Evolutionary conservation across 768 basidiomycete species (phyloP).

Genomic region (Coprinopsis strossmayeri): DNA sequence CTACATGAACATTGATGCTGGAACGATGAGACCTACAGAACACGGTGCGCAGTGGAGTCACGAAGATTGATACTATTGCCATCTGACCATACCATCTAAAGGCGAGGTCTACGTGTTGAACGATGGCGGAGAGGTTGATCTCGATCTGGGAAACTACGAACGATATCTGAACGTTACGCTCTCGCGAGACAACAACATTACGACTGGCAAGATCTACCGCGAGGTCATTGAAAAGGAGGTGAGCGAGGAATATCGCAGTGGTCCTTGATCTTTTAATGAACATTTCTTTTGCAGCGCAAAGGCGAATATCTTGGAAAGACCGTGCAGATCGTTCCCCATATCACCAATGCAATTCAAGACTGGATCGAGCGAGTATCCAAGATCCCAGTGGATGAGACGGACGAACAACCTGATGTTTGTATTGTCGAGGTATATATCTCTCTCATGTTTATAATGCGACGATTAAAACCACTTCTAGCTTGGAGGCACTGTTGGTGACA

Average conservation of each 20-base stretch:
- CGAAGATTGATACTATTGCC: neutral
- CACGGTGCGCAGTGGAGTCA: constrained; percentile 59
- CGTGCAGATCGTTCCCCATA: constrained; percentile 95
- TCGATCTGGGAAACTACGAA: constrained; percentile 98
- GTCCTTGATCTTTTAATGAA: neutral
- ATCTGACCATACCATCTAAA: constrained; percentile 20
- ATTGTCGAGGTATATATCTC: constrained; percentile 86
- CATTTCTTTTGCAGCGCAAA: constrained; percentile 44
- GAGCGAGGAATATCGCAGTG: constrained; percentile 16
- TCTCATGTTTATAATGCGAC: no score
- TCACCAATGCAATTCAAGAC: constrained; percentile 96
- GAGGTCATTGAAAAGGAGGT: constrained; percentile 98
- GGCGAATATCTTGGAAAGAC: constrained; percentile 95
- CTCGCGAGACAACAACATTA: constrained; percentile 94
- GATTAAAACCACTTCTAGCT: no score
- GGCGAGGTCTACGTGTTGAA: constrained; percentile 98
- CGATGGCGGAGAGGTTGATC: constrained; percentile 96
- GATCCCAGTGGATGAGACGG: constrained; percentile 91
- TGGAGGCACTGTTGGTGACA: constrained; percentile 97
- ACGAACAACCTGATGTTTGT: constrained; percentile 90
- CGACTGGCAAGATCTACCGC: constrained; percentile 95
- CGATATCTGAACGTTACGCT: constrained; percentile 94
- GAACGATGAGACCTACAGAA: constrained; percentile 97
- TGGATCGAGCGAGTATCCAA: constrained; percentile 96
- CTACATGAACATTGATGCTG: constrained; percentile 99